Conservation (phyloP, 345 rosid genomes). For the Aethionema arabicum region DNA sequence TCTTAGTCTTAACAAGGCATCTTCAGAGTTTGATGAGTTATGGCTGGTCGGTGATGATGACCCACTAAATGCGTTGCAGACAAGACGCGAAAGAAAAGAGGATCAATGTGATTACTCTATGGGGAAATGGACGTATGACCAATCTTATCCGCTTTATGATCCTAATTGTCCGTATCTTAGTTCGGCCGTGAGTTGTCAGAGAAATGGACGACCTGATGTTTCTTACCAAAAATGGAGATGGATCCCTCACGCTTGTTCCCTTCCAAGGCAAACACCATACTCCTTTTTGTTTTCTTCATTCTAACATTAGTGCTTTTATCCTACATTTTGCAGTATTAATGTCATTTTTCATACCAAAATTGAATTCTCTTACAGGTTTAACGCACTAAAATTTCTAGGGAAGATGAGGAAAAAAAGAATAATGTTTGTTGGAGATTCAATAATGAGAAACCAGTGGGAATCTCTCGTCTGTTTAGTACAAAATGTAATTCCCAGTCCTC, state of each 20-base stretch:
- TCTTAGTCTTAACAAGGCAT: constrained; percentile 26
- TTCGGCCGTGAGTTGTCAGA: constrained; percentile 73
- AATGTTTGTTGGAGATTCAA: constrained; percentile 93
- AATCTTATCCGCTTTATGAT: constrained; percentile 80
- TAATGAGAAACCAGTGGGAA: constrained; percentile 98
- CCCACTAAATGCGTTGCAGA: constrained; percentile 36
- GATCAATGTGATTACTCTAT: constrained; percentile 57
- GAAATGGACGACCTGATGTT: constrained; percentile 91
- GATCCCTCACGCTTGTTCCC: constrained; percentile 71
- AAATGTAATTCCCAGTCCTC: constrained; percentile 72
- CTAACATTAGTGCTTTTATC: not conserved
- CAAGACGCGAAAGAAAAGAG: constrained; percentile 31
- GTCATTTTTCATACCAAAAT: not conserved
- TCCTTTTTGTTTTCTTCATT: not conserved
- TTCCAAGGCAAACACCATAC: constrained; percentile 58
- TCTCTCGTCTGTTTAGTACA: constrained; percentile 91
- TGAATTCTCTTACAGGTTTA: constrained; percentile 51
- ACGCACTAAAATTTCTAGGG: constrained; percentile 78
- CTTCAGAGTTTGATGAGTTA: constrained; percentile 33
- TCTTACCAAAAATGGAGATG: constrained; percentile 91
- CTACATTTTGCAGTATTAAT: not conserved
- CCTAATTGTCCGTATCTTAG: constrained; percentile 79
- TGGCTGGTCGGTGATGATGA: constrained; percentile 36
- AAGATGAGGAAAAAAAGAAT: constrained; percentile 81
- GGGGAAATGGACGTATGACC: constrained; percentile 81